Base-by-base conservation (phyloP, 169 alveolate species). In the Theileria orientalis region DNA sequence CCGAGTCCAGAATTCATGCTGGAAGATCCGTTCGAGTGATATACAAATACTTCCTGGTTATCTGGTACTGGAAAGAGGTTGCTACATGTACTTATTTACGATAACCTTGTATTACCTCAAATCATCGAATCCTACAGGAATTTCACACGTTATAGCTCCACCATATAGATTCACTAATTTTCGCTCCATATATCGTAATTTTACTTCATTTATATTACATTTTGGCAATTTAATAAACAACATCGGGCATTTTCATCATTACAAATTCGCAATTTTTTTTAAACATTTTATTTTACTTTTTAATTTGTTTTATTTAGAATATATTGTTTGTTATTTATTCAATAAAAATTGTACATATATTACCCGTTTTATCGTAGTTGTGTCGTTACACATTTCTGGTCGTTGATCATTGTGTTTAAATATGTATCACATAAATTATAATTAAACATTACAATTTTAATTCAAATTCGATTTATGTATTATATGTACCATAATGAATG, bases 41-140 rank as follows among this genome's bases (percentile, higher is more conserved):
- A 21, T 1, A 79, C 70, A 56, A 51, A 79, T 1, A 71, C 87
- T 62, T 79, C 87, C 37, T 79, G 87, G 37, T 79, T 71, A 14
- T 79, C 87, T 7, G 83, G 83, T 29, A 79, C 47, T 5, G 87
- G 87, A 23, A 79, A 46, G 30, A 66, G 13, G 49, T 46, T 27
- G 25, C 87, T 79, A 76, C 25, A 59, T 3, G 7, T 56, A n/a
- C n/a, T n/a, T 13, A 49, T n/a, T 14, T 23, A 13, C 19, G 21
- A 32, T 41, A 32, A 56, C 21, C 40, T 67, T n/a, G n/a, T n/a
- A n/a, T 0, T 68, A 79, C 87, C 87, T 70, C 41, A 79, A 64
- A 70, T 79, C 87, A 35, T 63, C 42, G 27, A 60, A 79, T n/a
- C 21, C 40, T 25, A 1, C 33, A 9, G 87, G 87, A 62, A 79